Conservation (phyloP, 192 early-diverging fungal species). For the Mortierella alpina region DNA sequence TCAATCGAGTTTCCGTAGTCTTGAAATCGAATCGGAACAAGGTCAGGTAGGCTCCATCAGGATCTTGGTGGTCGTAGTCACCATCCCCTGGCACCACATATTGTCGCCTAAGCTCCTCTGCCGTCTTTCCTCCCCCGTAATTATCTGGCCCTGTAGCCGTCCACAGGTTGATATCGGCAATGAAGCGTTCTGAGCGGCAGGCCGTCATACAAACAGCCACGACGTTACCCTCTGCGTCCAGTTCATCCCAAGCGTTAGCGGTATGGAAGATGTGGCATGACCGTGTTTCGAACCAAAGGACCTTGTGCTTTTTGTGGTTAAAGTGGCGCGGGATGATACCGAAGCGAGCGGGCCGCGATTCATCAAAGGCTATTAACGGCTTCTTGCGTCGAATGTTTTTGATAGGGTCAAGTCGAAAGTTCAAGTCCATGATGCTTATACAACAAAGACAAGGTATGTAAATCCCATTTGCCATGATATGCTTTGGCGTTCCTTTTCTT, state of each 20-base stretch:
- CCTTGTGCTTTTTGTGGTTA: slow-evolving; percentile 15
- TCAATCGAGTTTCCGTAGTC: slow-evolving; percentile 24
- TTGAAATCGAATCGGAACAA: slow-evolving; percentile 41
- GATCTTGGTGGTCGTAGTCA: slow-evolving; percentile 25
- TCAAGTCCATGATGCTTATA: slow-evolving; percentile 20
- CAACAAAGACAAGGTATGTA: not conserved
- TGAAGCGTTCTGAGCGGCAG: slow-evolving; percentile 23
- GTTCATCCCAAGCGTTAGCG: slow-evolving; percentile 45
- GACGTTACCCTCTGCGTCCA: slow-evolving; percentile 28
- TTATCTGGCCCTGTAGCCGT: slow-evolving; percentile 8
- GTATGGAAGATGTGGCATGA: slow-evolving; percentile 49
- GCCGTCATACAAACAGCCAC: slow-evolving; percentile 43
- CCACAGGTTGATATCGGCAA: slow-evolving; percentile 39
- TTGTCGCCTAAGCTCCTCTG: slow-evolving; percentile 10
- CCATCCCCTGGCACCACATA: slow-evolving; percentile 22
- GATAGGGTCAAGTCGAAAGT: slow-evolving; percentile 3
- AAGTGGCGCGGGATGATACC: slow-evolving; percentile 44
- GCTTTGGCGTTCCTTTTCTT: no score
- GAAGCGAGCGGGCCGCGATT: slow-evolving; percentile 11
- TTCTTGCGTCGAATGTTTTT: slow-evolving; percentile 4
- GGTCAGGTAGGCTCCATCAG: slow-evolving; percentile 32
- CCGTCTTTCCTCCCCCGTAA: slow-evolving; percentile 37
- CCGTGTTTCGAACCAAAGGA: slow-evolving; percentile 39
- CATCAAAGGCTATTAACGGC: slow-evolving; percentile 24
- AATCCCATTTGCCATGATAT: no score